phyloP scores from a whole-genome alignment of 257 asterid species.

The Lavandula angustifolia region DNA sequence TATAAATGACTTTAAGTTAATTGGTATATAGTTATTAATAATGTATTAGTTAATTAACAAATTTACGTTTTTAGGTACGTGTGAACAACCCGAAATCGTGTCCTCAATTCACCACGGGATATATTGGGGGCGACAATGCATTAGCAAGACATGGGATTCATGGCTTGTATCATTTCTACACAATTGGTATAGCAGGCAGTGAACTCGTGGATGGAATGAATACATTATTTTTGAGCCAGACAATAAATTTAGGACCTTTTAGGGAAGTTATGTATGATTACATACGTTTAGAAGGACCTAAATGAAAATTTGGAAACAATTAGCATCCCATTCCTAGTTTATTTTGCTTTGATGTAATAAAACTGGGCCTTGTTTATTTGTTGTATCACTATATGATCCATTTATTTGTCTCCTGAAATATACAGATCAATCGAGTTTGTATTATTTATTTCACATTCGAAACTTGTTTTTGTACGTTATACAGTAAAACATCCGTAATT shows the following conservation, averaged over 20 bases:
- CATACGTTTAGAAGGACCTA: conserved; percentile 46
- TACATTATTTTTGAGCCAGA: conserved; percentile 36
- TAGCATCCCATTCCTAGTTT: too few relatives aligned
- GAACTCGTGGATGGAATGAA: conserved; percentile 30
- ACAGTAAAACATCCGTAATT: too few relatives aligned
- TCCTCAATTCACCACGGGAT: conserved; percentile 28
- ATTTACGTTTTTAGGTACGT: conserved; percentile 29
- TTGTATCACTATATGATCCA: too few relatives aligned
- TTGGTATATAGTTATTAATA: too few relatives aligned
- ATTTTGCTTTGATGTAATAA: too few relatives aligned
- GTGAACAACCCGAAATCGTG: conserved; percentile 26
- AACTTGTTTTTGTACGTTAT: conserved; percentile 24
- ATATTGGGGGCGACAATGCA: conserved; percentile 42
- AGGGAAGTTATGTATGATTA: conserved; percentile 47
- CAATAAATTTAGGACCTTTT: conserved; percentile 31
- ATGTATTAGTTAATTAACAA: too few relatives aligned
- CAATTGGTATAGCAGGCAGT: conserved; percentile 22
- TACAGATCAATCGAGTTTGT: neutral
- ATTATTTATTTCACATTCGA: neutral
- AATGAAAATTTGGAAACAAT: neutral
- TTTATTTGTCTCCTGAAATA: too few relatives aligned
- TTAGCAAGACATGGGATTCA: conserved; percentile 50
- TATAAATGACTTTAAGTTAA: too few relatives aligned
- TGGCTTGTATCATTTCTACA: conserved; percentile 41
- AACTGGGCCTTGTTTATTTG: too few relatives aligned